Base-by-base conservation (phyloP, 148 eudicot genomes). In the Rhododendron griersonianum region DNA sequence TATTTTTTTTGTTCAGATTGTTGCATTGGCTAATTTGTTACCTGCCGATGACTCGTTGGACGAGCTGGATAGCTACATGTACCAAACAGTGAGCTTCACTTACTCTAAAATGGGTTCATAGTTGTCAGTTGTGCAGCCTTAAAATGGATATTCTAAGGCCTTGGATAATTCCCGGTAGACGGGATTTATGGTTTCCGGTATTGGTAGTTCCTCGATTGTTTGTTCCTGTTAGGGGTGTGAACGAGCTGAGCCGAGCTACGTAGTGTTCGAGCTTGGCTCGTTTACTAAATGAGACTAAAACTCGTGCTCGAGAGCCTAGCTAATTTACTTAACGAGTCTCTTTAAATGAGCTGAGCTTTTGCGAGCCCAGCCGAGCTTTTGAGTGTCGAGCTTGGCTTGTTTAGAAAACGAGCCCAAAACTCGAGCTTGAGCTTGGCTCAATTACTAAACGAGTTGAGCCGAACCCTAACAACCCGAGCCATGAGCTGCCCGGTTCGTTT, bases 61-160 rank as follows among this genome's bases (percentile, higher is more conserved):
- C 82, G 99, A 97, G 92, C 92, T 97, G 84, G 98, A 97, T 84
- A 97, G 99, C 92, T 97, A 95, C 89, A 97, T 97, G 99, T 97
- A 97, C 88, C 99, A 97, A 89, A 97, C 99, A 82, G 99, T 95
- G 91, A 91, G 92, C 84, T 30, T 83, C 5, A 80, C 74, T 61
- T 79, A 83, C 33, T 84, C 8, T 33, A 67, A 16, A 16, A 55
- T 55, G 21, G 61, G 9, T n/a, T 23, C 71, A 7, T 25, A 23
- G 1, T 48, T 69, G 25, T 69, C 33, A 83, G 28, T 19, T 18
- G 61, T 83, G 44, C 78, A 67, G 45, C 45, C 7, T 6, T 41
- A 6, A 41, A 41, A 41, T 41, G 21, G 63, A 18, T 18, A 57
- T 5, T 18, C 63, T 18, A 19, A 57, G 63, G n/a, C 19, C 8